Evolutionary conservation across 2,329 filamentous ascomycete genomes (phyloP).

Genomic region (Penicillium paneum): DNA sequence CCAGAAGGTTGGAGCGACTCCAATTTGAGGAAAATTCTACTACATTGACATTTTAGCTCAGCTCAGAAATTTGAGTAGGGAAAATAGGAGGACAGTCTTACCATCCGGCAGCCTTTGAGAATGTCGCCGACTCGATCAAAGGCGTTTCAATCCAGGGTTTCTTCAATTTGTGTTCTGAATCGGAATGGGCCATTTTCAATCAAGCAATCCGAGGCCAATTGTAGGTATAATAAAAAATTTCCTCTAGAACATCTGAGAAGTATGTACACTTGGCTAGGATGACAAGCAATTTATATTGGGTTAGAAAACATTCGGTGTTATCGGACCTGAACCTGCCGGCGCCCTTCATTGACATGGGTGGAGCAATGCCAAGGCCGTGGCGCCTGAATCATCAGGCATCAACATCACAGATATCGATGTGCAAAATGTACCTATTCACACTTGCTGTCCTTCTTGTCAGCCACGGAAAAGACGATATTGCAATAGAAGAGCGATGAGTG

Average conservation of each 20-base stretch:
- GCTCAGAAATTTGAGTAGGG: background rate
- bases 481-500: no score
- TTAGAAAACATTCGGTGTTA: background rate
- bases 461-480: no score
- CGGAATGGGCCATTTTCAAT: background rate
- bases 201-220: background rate
- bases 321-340: background rate
- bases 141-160: constrained; percentile 43
- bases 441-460: no score
- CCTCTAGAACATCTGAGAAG: no score
- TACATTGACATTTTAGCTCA: constrained; percentile 12
- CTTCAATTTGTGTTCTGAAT: background rate
- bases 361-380: no score
- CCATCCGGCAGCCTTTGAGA: constrained; percentile 42
- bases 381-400: no score
- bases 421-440: no score
- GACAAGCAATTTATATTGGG: background rate
- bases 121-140: constrained; percentile 35
- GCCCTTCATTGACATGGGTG: background rate
- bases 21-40: constrained; percentile 77
- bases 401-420: no score
- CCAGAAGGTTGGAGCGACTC: constrained; percentile 77
- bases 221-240: accelerated
- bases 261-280: background rate
- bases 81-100: constrained; percentile 14